phyloP scores from a whole-genome alignment of 139 green algal genomes.

The Asterochloris erici region DNA sequence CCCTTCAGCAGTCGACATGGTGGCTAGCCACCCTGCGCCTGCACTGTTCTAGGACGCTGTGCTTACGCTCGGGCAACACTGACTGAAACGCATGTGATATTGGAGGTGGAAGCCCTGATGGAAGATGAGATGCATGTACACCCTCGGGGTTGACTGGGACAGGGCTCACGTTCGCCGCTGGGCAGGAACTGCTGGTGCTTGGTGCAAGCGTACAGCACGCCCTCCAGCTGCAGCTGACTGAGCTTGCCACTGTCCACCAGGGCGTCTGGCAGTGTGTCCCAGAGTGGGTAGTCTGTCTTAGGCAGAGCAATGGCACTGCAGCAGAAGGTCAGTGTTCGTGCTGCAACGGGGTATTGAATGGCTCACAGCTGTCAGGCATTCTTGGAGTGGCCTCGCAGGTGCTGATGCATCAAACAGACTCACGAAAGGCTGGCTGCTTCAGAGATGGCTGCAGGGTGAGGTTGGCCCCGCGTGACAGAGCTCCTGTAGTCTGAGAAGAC shows the following conservation, averaged over 20 bases:
- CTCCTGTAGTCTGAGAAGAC: background rate
- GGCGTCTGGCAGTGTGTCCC: conserved; percentile 44
- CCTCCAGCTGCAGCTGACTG: conserved; percentile 84
- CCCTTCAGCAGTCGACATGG: background rate
- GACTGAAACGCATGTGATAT: background rate
- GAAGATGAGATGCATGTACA: background rate
- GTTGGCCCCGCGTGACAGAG: background rate
- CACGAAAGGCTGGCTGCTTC: background rate
- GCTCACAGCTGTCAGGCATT: background rate
- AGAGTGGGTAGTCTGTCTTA: conserved; percentile 63
- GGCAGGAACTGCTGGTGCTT: conserved; percentile 78
- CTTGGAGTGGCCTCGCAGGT: background rate
- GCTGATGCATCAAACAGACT: no score
- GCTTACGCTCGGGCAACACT: background rate
- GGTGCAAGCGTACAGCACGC: conserved; percentile 72
- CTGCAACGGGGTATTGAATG: background rate
- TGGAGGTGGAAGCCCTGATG: background rate
- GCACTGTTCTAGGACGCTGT: background rate
- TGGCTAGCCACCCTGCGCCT: background rate
- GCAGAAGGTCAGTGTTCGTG: background rate
- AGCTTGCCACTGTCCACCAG: conserved; percentile 67
- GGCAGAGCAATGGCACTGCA: conserved; percentile 73
- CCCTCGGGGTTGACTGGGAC: background rate
- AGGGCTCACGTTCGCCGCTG: conserved; percentile 45
- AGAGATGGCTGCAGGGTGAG: background rate